These are phyloP conservation scores for Clavariopsis aquatica DNA, from an alignment of 495 filamentous ascomycete genomes.

Conservation along the genomic window DNA sequence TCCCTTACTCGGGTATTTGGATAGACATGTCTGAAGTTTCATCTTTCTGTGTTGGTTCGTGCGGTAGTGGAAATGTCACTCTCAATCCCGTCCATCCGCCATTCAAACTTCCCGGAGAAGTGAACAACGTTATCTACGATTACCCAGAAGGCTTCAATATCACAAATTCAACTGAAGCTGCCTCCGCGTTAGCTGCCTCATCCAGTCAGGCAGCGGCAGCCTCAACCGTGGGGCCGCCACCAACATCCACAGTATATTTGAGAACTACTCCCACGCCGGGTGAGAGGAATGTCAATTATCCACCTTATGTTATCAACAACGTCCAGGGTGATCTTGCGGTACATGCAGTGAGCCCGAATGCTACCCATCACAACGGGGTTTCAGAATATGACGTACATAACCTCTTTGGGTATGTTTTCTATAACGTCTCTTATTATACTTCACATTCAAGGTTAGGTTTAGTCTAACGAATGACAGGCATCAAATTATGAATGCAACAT, in stretches of 20 bases:
- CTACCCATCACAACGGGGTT: slow-evolving; percentile 71
- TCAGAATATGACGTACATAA: slow-evolving; percentile 82
- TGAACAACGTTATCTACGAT: slow-evolving; percentile 58
- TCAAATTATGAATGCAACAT: slow-evolving; percentile 77
- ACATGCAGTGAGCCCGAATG: slow-evolving; percentile 75
- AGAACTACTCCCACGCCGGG: slow-evolving; percentile 68
- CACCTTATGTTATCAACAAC: slow-evolving; percentile 81
- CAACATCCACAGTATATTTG: slow-evolving; percentile 54
- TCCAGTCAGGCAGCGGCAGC: slow-evolving; percentile 54
- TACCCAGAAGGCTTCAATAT: slow-evolving; percentile 74
- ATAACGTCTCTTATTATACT: not conserved
- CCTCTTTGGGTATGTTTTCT: slow-evolving; percentile 48
- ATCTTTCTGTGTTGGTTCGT: slow-evolving; percentile 80
- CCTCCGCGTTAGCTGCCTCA: slow-evolving; percentile 57
- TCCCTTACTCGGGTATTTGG: slow-evolving; percentile 60
- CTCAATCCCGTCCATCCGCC: slow-evolving; percentile 71
- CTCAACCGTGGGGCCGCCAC: slow-evolving; percentile 44
- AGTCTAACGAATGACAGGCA: slow-evolving; percentile 54
- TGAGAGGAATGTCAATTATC: slow-evolving; percentile 72
- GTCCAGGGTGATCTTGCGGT: slow-evolving; percentile 72
- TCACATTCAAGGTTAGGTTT: not conserved
- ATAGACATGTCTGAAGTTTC: slow-evolving; percentile 54
- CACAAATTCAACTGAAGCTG: slow-evolving; percentile 70
- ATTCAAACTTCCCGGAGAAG: slow-evolving; percentile 65
- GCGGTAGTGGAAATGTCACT: slow-evolving; percentile 67